A percentile compares a stretch with the other conserved stretches of the same genome.
Conservation (phyloP, 441 rosid species). For the Gossypium schwendimanii region DNA sequence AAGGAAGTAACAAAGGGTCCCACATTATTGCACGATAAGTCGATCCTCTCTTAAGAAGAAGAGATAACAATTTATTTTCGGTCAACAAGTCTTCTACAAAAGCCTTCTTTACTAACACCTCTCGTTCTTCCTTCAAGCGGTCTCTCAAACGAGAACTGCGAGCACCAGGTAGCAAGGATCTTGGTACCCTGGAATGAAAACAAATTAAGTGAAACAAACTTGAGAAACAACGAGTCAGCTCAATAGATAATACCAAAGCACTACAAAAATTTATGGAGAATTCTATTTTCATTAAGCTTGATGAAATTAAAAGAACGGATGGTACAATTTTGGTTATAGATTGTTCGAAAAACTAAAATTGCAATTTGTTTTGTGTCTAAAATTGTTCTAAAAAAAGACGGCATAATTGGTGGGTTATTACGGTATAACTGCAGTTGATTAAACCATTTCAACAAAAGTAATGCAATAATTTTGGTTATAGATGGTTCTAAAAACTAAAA, state of each 20-base stretch:
- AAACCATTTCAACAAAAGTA: neutral
- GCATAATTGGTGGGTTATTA: neutral
- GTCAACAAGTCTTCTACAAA: slow-evolving; percentile 76
- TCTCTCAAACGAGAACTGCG: slow-evolving; percentile 94
- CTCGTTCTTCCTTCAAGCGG: slow-evolving; percentile 86
- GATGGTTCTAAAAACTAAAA: neutral
- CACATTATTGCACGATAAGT: slow-evolving; percentile 50
- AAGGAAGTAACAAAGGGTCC: slow-evolving; percentile 81
- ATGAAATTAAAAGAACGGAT: neutral
- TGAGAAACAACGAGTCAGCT: slow-evolving; percentile 14
- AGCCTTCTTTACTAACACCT: slow-evolving; percentile 80
- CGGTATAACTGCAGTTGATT: neutral
- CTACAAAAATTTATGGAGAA: neutral
- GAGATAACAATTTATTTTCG: slow-evolving; percentile 57
- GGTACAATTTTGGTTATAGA: neutral
- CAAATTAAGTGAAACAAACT: slow-evolving; percentile 21
- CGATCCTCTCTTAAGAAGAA: slow-evolving; percentile 50
- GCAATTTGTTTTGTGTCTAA: neutral
- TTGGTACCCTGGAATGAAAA: slow-evolving; percentile 71
- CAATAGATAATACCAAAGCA: neutral
- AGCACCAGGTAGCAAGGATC: slow-evolving; percentile 84
- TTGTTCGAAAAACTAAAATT: neutral
- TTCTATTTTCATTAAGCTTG: neutral
- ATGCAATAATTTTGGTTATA: neutral
- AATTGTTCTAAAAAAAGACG: neutral